Conservation (phyloP, 345 rosid genomes). For the Populus simonii region DNA sequence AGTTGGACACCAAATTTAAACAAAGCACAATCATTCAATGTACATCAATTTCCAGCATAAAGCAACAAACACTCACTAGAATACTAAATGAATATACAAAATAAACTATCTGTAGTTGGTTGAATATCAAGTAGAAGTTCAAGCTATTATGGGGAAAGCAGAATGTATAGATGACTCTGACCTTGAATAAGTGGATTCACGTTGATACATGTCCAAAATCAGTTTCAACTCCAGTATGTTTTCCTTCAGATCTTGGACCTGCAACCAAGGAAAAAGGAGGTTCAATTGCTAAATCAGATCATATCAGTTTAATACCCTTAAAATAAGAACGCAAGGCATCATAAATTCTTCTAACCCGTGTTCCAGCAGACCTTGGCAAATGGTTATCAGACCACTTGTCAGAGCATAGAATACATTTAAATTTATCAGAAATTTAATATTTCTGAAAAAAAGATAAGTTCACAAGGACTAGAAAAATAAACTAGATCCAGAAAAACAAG, state of each 20-base stretch:
- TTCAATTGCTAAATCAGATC: not conserved
- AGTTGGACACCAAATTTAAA: not conserved
- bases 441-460: not conserved
- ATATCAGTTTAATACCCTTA: not conserved
- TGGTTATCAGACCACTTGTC: not conserved
- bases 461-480: not conserved
- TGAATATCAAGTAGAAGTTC: not conserved
- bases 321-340: not conserved
- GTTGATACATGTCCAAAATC: conserved; percentile 81
- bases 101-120: not conserved
- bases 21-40: not conserved
- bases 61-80: not conserved
- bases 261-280: conserved; percentile 19
- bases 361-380: not conserved
- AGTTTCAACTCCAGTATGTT: conserved; percentile 74
- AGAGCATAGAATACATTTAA: not conserved
- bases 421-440: not conserved
- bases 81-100: not conserved
- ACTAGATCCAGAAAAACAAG: not conserved
- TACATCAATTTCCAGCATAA: not conserved
- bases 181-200: conserved; percentile 76
- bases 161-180: conserved; percentile 15
- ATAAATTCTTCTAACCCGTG: not conserved
- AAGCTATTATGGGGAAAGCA: not conserved
- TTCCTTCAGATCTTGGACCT: conserved; percentile 69